These are phyloP conservation scores for Mucor indicus DNA, from an alignment of 371 early-diverging fungal genomes.

Conservation along the genomic window DNA sequence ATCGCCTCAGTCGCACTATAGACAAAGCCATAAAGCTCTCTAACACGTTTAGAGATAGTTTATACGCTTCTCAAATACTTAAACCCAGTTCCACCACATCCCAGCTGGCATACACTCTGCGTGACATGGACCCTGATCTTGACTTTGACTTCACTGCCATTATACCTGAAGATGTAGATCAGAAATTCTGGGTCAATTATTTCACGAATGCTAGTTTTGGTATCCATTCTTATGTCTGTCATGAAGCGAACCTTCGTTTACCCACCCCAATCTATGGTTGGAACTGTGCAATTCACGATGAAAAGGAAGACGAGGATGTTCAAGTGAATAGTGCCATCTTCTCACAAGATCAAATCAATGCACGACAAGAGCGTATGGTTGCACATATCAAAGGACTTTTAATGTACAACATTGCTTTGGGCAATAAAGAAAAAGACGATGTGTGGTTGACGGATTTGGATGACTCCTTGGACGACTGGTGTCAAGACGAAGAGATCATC, in stretches of 20 bases:
- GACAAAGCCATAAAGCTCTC: conserved; percentile 38
- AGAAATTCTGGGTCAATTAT: conserved; percentile 42
- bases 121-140: not conserved
- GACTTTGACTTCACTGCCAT: conserved; percentile 26
- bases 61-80: conserved; percentile 24
- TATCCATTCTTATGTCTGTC: conserved; percentile 44
- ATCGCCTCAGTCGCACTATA: conserved; percentile 33
- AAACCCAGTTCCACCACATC: too few relatives aligned
- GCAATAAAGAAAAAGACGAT: conserved; percentile 26
- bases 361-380: conserved; percentile 42
- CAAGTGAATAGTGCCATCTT: conserved; percentile 37
- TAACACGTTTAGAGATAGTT: conserved; percentile 23
- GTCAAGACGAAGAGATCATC: conserved; percentile 31
- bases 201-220: conserved; percentile 45
- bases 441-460: conserved; percentile 48
- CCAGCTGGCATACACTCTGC: conserved; percentile 1
- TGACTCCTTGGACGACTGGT: conserved; percentile 47
- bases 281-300: conserved; percentile 28
- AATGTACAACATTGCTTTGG: conserved; percentile 4
- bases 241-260: conserved; percentile 26
- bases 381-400: conserved; percentile 28
- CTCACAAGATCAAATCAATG: conserved; percentile 30
- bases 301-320: conserved; percentile 6
- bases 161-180: conserved; percentile 34
- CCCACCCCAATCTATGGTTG: conserved; percentile 38